phyloP scores from a whole-genome alignment of 148 eudicot species.

The Limonium bicolor region DNA sequence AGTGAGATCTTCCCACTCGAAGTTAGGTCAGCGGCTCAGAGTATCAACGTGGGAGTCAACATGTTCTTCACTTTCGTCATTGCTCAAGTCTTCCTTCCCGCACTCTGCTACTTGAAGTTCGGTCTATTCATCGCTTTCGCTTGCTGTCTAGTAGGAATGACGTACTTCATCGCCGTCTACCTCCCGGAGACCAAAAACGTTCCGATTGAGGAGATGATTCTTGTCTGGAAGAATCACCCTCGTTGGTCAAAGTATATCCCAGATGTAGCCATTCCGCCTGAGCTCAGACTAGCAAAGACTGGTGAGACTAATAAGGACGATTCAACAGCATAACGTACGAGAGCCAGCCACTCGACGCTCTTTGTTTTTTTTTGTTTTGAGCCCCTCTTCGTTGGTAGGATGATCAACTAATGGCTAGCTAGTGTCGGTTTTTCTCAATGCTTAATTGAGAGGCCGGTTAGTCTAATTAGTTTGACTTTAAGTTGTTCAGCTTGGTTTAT shows the following conservation, averaged over 20 bases:
- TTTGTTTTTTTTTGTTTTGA: no score
- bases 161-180: constrained; percentile 43
- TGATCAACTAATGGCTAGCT: no score
- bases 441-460: no score
- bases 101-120: constrained; percentile 53
- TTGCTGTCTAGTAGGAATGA: constrained; percentile 54
- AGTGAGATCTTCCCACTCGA: constrained; percentile 90
- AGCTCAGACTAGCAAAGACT: no score
- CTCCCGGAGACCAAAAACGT: constrained; percentile 84
- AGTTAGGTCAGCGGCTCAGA: constrained; percentile 80
- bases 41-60: constrained; percentile 76
- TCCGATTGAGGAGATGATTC: constrained; percentile 71
- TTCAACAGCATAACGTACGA: no score
- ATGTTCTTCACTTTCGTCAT: constrained; percentile 74
- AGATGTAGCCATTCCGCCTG: no score
- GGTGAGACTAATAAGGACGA: no score
- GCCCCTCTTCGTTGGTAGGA: no score
- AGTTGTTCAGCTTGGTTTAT: no score
- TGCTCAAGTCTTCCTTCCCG: constrained; percentile 59
- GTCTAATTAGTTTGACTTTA: no score
- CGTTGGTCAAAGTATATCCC: constrained; percentile 57
- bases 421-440: no score
- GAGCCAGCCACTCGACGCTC: no score
- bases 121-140: constrained; percentile 75
- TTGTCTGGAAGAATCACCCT: constrained; percentile 63